Percentiles rank a stretch among this genome's conserved stretches.
Evolutionary conservation across 2,329 filamentous ascomycete genomes (phyloP).

Genomic region (Blumeriella jaapii): DNA sequence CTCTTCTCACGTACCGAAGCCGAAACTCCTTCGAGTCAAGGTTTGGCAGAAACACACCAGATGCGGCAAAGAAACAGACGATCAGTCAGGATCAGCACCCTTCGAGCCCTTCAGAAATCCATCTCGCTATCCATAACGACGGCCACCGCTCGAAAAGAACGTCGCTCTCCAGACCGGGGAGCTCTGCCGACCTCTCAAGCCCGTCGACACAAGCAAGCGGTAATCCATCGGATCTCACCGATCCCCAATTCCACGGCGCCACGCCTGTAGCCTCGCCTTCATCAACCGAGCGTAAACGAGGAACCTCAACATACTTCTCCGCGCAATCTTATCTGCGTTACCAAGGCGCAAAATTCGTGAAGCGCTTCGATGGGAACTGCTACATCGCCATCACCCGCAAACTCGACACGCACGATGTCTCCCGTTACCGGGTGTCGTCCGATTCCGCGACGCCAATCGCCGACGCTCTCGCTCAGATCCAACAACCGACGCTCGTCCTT

Average conservation of each 20-base stretch:
- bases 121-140: slow-evolving; percentile 76
- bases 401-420: slow-evolving; percentile 92
- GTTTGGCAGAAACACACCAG: slow-evolving; percentile 86
- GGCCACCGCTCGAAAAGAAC: slow-evolving; percentile 55
- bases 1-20: slow-evolving; percentile 88
- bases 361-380: slow-evolving; percentile 94
- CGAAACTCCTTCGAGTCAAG: slow-evolving; percentile 94
- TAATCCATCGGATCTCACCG: slow-evolving; percentile 33
- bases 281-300: slow-evolving; percentile 26
- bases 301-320: slow-evolving; percentile 81
- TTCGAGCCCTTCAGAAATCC: slow-evolving; percentile 39
- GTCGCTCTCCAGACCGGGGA: slow-evolving; percentile 35
- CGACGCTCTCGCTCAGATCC: slow-evolving; percentile 67
- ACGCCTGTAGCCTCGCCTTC: slow-evolving; percentile 37
- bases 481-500: slow-evolving; percentile 82
- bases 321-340: slow-evolving; percentile 96
- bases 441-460: slow-evolving; percentile 39
- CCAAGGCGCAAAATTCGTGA: slow-evolving; percentile 92
- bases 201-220: slow-evolving; percentile 16
- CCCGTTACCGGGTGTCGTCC: slow-evolving; percentile 50
- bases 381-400: slow-evolving; percentile 99
- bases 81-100: slow-evolving; percentile 59
- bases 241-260: slow-evolving; percentile 63
- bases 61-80: slow-evolving; percentile 70
- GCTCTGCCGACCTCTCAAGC: slow-evolving; percentile 10